A percentile compares a stretch with the other conserved stretches of the same genome.
Conservation (phyloP, 345 rosid species). For the Eucalyptus caleyi region DNA sequence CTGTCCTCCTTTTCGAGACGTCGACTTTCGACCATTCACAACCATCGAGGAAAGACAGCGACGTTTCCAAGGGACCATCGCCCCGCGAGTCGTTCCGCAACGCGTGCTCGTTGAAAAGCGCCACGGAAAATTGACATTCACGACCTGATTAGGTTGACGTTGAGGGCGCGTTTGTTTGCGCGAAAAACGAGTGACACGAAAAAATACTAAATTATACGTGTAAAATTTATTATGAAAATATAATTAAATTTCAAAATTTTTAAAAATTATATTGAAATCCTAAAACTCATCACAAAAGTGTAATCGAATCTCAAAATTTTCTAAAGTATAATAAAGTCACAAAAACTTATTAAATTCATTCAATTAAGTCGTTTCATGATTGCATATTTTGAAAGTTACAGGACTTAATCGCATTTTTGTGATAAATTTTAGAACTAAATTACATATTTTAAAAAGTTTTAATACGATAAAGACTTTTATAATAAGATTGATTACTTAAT, state of each 20-base stretch:
- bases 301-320: too few species aligned
- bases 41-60: background rate
- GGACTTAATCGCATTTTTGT: too few species aligned
- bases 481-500: too few species aligned
- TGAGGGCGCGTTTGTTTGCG: background rate
- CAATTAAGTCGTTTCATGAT: too few species aligned
- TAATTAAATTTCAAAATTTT: accelerated
- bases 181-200: accelerated
- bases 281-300: too few species aligned
- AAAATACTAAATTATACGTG: too few species aligned
- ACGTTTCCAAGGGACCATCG: background rate
- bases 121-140: background rate
- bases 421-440: too few species aligned
- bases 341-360: too few species aligned
- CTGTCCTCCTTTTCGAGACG: too few species aligned
- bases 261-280: accelerated
- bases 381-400: accelerated
- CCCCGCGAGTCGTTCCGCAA: background rate
- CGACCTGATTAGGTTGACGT: background rate
- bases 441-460: accelerated
- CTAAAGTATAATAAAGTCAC: too few species aligned
- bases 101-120: background rate
- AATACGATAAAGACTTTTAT: too few species aligned
- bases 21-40: background rate
- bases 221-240: accelerated